Evolutionary conservation across 2,329 filamentous ascomycete genomes (phyloP).

Genomic region (Alternaria brassicicola): DNA sequence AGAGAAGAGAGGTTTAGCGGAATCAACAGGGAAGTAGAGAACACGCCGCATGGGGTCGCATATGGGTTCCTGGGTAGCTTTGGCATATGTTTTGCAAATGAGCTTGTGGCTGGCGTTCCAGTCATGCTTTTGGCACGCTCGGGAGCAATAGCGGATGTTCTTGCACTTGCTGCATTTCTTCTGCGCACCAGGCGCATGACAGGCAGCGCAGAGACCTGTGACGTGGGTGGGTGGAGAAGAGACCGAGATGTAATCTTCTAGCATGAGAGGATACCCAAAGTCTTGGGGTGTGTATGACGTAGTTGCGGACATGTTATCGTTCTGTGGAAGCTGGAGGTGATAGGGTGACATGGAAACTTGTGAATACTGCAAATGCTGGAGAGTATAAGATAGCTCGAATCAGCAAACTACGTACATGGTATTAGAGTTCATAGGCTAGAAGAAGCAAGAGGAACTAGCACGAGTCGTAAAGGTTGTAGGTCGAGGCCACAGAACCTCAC

Average conservation of each 20-base stretch:
- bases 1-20: slow-evolving; percentile 1
- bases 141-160: slow-evolving; percentile 18
- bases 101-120: slow-evolving; percentile 14
- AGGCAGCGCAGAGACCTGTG: slow-evolving; percentile 11
- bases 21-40: slow-evolving; percentile 1
- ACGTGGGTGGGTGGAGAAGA: background rate
- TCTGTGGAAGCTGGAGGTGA: background rate
- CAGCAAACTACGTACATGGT: background rate
- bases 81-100: slow-evolving; percentile 8
- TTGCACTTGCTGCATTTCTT: slow-evolving; percentile 16
- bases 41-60: background rate
- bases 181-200: slow-evolving; percentile 1
- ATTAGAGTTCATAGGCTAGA: background rate
- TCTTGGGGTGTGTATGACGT: slow-evolving; percentile 8
- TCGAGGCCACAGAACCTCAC: background rate
- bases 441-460: background rate
- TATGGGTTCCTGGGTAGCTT: background rate
- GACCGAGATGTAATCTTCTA: slow-evolving; percentile 11
- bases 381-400: background rate
- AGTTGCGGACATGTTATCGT: background rate
- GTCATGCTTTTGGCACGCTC: slow-evolving; percentile 11
- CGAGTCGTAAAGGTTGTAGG: background rate
- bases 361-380: background rate
- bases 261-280: slow-evolving; percentile 13
- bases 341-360: background rate